Evolutionary conservation across 805 yeast species (phyloP).

Genomic region (Ogataea chonburiensis): DNA sequence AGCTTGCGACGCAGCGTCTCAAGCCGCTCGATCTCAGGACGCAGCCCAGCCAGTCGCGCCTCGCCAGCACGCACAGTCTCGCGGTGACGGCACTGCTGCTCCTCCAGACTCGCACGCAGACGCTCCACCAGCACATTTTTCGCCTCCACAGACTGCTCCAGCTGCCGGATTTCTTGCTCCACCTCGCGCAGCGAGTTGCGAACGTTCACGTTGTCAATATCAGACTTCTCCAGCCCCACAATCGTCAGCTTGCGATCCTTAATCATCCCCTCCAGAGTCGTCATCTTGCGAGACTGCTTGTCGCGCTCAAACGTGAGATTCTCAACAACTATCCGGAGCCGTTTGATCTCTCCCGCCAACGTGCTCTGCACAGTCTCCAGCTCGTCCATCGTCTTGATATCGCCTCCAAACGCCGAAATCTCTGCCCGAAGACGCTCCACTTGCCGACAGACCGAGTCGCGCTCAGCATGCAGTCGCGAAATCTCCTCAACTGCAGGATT

Average conservation of each 20-base stretch:
- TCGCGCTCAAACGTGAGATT: slow-evolving; percentile 44
- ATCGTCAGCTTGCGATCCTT: slow-evolving; percentile 54
- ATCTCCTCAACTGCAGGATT: slow-evolving; percentile 37
- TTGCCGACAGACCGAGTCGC: slow-evolving; percentile 29
- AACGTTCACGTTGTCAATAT: slow-evolving; percentile 45
- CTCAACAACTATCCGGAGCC: slow-evolving; percentile 36
- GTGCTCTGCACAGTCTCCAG: slow-evolving; percentile 44
- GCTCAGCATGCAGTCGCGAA: slow-evolving; percentile 34
- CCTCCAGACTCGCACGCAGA: slow-evolving; percentile 19
- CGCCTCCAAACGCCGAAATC: slow-evolving; percentile 17
- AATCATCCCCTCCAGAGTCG: slow-evolving; percentile 46
- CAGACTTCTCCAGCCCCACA: slow-evolving; percentile 50
- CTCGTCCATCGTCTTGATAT: slow-evolving; percentile 40
- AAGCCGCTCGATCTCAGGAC: slow-evolving; percentile 27
- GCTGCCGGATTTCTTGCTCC: slow-evolving; percentile 24
- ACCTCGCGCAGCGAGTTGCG: slow-evolving; percentile 34
- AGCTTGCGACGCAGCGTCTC: slow-evolving; percentile 43
- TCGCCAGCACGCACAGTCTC: slow-evolving; percentile 22
- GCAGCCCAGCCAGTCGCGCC: slow-evolving; percentile 21
- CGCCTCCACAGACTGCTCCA: slow-evolving; percentile 4
- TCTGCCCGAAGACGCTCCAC: slow-evolving; percentile 20
- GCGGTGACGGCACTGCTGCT: slow-evolving; percentile 7
- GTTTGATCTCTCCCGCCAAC: slow-evolving; percentile 40
- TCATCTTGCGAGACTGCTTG: slow-evolving; percentile 40
- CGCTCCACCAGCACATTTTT: slow-evolving; percentile 6